Evolutionary conservation across 441 rosid species (phyloP).

Genomic region (Flueggea neowawraea): DNA sequence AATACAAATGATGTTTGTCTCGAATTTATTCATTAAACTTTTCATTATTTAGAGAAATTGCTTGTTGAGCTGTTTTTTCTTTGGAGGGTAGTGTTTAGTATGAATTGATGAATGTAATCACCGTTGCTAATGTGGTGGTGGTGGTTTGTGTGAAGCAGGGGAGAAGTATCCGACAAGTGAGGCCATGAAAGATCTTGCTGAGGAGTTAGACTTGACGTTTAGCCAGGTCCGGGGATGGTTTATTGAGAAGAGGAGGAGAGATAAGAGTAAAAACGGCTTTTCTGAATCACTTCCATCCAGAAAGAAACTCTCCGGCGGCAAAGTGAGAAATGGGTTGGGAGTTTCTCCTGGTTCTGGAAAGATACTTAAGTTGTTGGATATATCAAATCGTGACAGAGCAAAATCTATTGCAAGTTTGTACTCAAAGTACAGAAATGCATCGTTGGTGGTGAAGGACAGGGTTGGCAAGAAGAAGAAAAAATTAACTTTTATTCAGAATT

Average conservation of each 20-base stretch:
- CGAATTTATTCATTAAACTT: too few relatives aligned
- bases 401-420: slow-evolving; percentile 13
- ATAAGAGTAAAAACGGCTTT: slow-evolving; percentile 25
- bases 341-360: slow-evolving; percentile 15
- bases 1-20: background rate
- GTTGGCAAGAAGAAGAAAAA: slow-evolving; percentile 17
- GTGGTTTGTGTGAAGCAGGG: slow-evolving; percentile 40
- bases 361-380: slow-evolving; percentile 18
- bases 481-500: slow-evolving; percentile 36
- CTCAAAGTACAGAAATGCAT: slow-evolving; percentile 22
- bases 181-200: slow-evolving; percentile 55
- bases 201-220: slow-evolving; percentile 52
- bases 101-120: background rate
- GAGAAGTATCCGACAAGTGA: slow-evolving; percentile 50
- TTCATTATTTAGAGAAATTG: too few relatives aligned
- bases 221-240: slow-evolving; percentile 84
- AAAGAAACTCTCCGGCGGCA: slow-evolving; percentile 15
- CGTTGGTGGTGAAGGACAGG: slow-evolving; percentile 17
- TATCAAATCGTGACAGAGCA: slow-evolving; percentile 7
- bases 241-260: slow-evolving; percentile 64
- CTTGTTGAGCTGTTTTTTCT: too few relatives aligned
- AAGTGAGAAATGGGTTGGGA: slow-evolving; percentile 17
- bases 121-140: slow-evolving; percentile 3
- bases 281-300: slow-evolving; percentile 10
- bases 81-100: background rate